Percentiles rank a stretch among this genome's conserved stretches.
Conservation (phyloP, 2,329 filamentous ascomycete genomes). For the Colletotrichum orchidophilum region DNA sequence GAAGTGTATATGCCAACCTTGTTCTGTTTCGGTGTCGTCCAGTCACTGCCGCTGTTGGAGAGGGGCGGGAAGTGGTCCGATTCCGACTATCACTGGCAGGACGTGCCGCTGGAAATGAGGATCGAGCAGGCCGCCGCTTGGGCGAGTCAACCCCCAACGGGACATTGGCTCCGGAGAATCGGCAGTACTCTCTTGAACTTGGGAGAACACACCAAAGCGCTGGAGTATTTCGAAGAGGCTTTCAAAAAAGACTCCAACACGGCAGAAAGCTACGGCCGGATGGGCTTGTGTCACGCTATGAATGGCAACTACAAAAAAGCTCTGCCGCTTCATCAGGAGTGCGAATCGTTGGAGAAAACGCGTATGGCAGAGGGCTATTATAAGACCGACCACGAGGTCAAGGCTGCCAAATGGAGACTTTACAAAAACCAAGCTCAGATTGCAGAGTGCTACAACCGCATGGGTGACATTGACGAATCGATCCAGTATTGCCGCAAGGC, state of each 20-base stretch:
- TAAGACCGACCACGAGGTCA: slow-evolving; percentile 36
- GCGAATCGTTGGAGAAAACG: slow-evolving; percentile 46
- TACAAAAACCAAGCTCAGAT: slow-evolving; percentile 52
- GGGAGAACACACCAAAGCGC: slow-evolving; percentile 46
- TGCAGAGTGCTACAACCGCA: slow-evolving; percentile 47
- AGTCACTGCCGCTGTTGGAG: slow-evolving; percentile 51
- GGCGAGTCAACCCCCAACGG: slow-evolving; percentile 46
- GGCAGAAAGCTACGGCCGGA: slow-evolving; percentile 50
- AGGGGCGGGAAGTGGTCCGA: slow-evolving; percentile 49
- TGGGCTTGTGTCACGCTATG: slow-evolving; percentile 49
- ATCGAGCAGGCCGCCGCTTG: slow-evolving; percentile 48
- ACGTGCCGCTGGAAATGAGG: slow-evolving; percentile 45
- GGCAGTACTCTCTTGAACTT: slow-evolving; percentile 52
- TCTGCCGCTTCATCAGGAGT: slow-evolving; percentile 47
- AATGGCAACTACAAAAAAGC: slow-evolving; percentile 48
- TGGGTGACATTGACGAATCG: slow-evolving; percentile 43
- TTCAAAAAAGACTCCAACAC: slow-evolving; percentile 48
- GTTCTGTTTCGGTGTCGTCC: slow-evolving; percentile 55
- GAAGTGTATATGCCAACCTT: slow-evolving; percentile 49
- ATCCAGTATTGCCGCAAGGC: slow-evolving; percentile 49
- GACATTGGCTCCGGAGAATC: slow-evolving; percentile 49
- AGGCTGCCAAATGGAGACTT: slow-evolving; percentile 48
- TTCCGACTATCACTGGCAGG: slow-evolving; percentile 47
- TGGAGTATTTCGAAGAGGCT: slow-evolving; percentile 48
- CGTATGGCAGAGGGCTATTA: slow-evolving; percentile 40